Evolutionary conservation across 495 filamentous ascomycete genomes (phyloP).

Genomic region (Talaromyces ruber): DNA sequence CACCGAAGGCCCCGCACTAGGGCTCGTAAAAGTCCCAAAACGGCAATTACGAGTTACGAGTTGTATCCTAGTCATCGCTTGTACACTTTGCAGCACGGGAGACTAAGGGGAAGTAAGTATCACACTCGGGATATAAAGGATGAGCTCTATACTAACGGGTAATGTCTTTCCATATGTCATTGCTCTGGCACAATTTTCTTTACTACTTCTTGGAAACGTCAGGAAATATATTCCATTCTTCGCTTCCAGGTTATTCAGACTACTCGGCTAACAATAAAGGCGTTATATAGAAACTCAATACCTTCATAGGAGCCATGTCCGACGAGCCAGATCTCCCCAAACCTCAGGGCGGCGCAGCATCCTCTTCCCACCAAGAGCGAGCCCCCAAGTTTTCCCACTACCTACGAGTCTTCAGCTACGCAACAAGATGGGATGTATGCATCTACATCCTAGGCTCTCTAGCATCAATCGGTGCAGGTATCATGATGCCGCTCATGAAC

Average conservation of each 20-base stretch:
- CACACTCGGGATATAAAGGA: not conserved
- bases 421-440: not conserved
- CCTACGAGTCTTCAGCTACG: not conserved
- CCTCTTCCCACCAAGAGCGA: not conserved
- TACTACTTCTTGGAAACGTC: not conserved
- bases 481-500: conserved; percentile 24
- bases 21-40: not conserved
- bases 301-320: not conserved
- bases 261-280: not conserved
- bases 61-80: not conserved
- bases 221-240: not conserved
- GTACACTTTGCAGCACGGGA: not conserved
- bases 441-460: not conserved
- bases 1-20: not conserved
- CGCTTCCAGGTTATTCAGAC: too few relatives aligned
- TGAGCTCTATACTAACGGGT: not conserved
- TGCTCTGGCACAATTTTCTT: not conserved
- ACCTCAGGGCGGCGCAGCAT: not conserved
- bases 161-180: not conserved
- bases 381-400: not conserved
- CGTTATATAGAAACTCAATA: not conserved
- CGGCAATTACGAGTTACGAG: not conserved
- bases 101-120: not conserved
- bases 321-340: not conserved
- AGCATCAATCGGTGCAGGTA: not conserved